Percentiles rank a stretch among this genome's conserved stretches.
phyloP scores from a whole-genome alignment of 768 basidiomycete species.

The Cubamyces sp. region DNA sequence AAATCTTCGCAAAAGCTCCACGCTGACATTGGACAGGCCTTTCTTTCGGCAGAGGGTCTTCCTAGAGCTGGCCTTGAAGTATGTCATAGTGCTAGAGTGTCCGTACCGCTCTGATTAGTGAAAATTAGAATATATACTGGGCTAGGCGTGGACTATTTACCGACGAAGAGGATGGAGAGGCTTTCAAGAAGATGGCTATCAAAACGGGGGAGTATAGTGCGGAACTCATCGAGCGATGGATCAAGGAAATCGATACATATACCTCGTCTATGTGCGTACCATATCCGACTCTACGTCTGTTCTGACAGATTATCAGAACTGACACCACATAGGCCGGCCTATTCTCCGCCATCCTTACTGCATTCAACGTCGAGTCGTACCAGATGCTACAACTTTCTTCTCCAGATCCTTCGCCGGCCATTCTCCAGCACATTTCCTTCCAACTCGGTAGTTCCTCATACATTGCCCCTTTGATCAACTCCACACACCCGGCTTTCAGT shows the following conservation, averaged over 20 bases:
- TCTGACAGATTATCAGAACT: no score
- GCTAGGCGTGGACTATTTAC: background rate
- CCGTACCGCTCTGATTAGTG: no score
- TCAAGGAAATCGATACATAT: constrained; percentile 12
- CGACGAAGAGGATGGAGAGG: constrained; percentile 40
- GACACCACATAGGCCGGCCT: constrained; percentile 32
- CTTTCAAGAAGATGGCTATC: background rate
- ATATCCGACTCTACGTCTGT: no score
- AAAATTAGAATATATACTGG: background rate
- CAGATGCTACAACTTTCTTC: constrained; percentile 17
- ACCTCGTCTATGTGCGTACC: constrained; percentile 2
- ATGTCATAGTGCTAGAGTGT: no score
- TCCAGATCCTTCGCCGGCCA: background rate
- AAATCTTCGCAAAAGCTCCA: no score
- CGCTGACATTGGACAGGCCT: no score
- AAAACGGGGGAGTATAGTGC: constrained; percentile 1
- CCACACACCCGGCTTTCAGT: constrained; percentile 2
- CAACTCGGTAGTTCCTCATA: constrained; percentile 14
- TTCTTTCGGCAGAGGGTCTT: no score
- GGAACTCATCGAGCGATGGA: constrained; percentile 3
- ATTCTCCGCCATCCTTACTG: constrained; percentile 33
- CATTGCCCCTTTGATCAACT: constrained; percentile 17
- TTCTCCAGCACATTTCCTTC: constrained; percentile 12
- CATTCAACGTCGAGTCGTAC: constrained; percentile 31
- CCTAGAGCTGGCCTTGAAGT: no score